phyloP scores from a whole-genome alignment of 2,329 filamentous ascomycete genomes.

The Phialophora tarda region DNA sequence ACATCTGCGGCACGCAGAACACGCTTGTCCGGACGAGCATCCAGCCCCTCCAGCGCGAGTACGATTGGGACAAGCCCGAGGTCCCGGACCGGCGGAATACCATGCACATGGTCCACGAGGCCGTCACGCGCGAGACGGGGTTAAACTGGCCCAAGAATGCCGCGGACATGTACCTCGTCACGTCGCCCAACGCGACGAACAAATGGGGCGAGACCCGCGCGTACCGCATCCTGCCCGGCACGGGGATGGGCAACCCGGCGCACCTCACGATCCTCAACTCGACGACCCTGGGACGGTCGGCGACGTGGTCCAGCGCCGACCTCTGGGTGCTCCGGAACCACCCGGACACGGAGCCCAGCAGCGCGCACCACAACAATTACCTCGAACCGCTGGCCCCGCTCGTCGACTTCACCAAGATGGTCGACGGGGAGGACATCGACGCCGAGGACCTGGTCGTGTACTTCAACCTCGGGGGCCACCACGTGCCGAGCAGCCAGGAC shows the following conservation, averaged over 20 bases:
- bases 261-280: slow-evolving; percentile 37
- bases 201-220: slow-evolving; percentile 49
- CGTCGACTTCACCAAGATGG: slow-evolving; percentile 31
- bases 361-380: slow-evolving; percentile 29
- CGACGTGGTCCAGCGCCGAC: slow-evolving; percentile 31
- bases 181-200: slow-evolving; percentile 47
- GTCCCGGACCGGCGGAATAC: slow-evolving; percentile 23
- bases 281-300: slow-evolving; percentile 30
- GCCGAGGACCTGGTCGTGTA: slow-evolving; percentile 51
- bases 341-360: slow-evolving; percentile 29
- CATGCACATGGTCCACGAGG: slow-evolving; percentile 31
- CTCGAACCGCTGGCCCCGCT: slow-evolving; percentile 26
- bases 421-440: slow-evolving; percentile 26
- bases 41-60: slow-evolving; percentile 21
- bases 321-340: slow-evolving; percentile 31
- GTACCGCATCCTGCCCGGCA: slow-evolving; percentile 48
- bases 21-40: slow-evolving; percentile 38
- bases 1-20: slow-evolving; percentile 44
- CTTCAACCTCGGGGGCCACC: slow-evolving; percentile 61
- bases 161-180: slow-evolving; percentile 47
- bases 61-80: slow-evolving; percentile 29
- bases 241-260: slow-evolving; percentile 43
- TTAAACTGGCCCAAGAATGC: slow-evolving; percentile 48
- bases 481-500: slow-evolving; percentile 53
- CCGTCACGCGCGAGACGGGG: slow-evolving; percentile 35